Evolutionary conservation across 306 rosid species (phyloP), one percentile per base, ranked within the genome.

Genomic region (Castanea mollissima): DNA sequence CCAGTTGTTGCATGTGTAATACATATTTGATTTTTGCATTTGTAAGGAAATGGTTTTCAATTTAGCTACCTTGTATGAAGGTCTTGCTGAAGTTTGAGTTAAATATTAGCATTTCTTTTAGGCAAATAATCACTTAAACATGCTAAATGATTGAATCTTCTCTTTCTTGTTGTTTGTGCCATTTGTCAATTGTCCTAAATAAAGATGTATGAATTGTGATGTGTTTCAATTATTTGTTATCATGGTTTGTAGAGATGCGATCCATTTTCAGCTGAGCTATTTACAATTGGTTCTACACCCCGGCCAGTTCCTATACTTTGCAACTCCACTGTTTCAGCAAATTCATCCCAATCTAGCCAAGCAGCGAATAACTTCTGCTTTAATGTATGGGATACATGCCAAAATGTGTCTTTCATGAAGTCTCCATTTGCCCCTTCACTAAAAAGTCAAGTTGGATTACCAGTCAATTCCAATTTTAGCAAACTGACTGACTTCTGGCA

Each of bases 351-450:
- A 54, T 89, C 98, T 54, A 89, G 75, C 79, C 84, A 89, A 79
- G 84, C 71, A 38, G 77, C 74, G 20, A 69, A 55, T 25, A 85
- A 90, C 35, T 96, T 84, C 62, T 96, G 99, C 84, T 87, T 93
- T 56, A 73, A 80, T 60, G 86, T 96, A 31, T 96, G 99, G 99
- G 89, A 89, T 72, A 88, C 92, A 38, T 96, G 99, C 80, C 87
- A 89, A 79, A 92, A 88, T 82, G 94, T 85, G 5, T 57, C 97
- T 34, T 88, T 96, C 34, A 31, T 25, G 58, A 90, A 93, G 82
- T 93, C 99, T 62, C 99, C 98, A 7, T 91, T 96, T 87, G 81
- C 91, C n/a, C 89, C 96, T 69, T 85, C 93, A 11, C 77, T 91
- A 54, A 89, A 85, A 89, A 90, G 87, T 68, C 87, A 83, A 84